Percentiles rank a stretch among this genome's conserved stretches.
phyloP scores from a whole-genome alignment of 495 filamentous ascomycete genomes.

The Acidomyces sp. region DNA sequence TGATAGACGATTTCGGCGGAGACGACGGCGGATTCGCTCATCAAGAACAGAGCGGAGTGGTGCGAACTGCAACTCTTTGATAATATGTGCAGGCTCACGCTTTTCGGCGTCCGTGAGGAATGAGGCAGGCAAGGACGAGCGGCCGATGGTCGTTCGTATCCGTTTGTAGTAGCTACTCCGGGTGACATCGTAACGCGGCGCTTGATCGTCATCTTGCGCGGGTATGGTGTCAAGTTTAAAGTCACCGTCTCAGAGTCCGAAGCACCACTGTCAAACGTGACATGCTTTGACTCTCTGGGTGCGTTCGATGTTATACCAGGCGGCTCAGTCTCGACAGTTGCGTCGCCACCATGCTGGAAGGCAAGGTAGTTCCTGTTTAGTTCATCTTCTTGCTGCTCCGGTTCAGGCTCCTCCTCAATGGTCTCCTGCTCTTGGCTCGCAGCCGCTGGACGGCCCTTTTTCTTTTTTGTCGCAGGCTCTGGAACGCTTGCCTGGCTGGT shows the following conservation, averaged over 20 bases:
- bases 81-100: constrained; percentile 10
- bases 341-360: no score
- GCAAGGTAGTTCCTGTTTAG: no score
- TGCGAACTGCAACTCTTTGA: constrained; percentile 45
- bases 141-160: background rate
- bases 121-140: constrained; percentile 18
- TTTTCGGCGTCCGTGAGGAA: constrained; percentile 13
- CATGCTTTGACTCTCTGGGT: constrained; percentile 9
- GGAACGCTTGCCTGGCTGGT: background rate
- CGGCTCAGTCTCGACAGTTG: background rate
- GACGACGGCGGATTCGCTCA: constrained; percentile 54
- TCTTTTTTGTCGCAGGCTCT: constrained; percentile 4
- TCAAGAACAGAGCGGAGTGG: constrained; percentile 60
- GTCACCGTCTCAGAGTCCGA: background rate
- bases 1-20: constrained; percentile 57
- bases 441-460: background rate
- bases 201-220: constrained; percentile 16
- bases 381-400: no score
- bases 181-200: constrained; percentile 14
- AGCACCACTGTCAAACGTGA: constrained; percentile 11
- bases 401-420: constrained; percentile 13
- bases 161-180: background rate
- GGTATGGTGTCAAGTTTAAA: constrained; percentile 15
- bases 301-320: no score
- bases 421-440: constrained; percentile 6